These are phyloP conservation scores for Phytophthora syringae DNA, from an alignment of 352 stramenopile genomes.

Conservation along the genomic window DNA sequence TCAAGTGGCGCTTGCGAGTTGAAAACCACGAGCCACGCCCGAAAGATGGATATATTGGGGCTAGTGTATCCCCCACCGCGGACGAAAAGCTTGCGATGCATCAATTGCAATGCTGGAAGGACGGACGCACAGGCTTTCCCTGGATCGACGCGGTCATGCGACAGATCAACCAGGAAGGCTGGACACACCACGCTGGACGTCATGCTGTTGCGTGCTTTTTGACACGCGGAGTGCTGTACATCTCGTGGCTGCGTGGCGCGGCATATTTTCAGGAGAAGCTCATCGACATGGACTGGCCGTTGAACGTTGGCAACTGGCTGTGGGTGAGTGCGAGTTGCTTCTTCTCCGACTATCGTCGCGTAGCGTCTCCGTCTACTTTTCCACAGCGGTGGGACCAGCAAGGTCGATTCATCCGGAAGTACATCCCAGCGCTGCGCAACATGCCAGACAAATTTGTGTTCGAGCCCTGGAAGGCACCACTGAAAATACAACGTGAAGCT, in stretches of 20 bases:
- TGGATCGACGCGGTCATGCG: slow-evolving; percentile 98
- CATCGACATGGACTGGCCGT: slow-evolving; percentile 94
- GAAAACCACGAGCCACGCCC: slow-evolving; percentile 26
- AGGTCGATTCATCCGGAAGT: slow-evolving; percentile 92
- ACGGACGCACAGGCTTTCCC: slow-evolving; percentile 95
- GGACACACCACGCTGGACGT: slow-evolving; percentile 82
- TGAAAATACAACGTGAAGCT: slow-evolving; percentile 83
- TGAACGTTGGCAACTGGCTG: slow-evolving; percentile 99
- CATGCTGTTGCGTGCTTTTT: slow-evolving; percentile 97
- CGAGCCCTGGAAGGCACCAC: slow-evolving; percentile 96
- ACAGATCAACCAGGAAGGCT: slow-evolving; percentile 90
- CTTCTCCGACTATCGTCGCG: slow-evolving; percentile 96
- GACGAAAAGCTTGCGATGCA: slow-evolving; percentile 60
- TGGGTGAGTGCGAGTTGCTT: slow-evolving; percentile 95
- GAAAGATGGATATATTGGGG: slow-evolving; percentile 21
- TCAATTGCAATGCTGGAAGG: slow-evolving; percentile 88
- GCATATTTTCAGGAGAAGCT: slow-evolving; percentile 92
- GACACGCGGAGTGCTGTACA: slow-evolving; percentile 95
- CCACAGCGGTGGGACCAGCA: slow-evolving; percentile 94
- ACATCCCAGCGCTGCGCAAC: slow-evolving; percentile 89
- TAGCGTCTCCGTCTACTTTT: slow-evolving; percentile 93
- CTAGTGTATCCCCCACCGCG: slow-evolving; percentile 17
- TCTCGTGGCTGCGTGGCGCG: slow-evolving; percentile 93
- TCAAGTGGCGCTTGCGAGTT: slow-evolving; percentile 62
- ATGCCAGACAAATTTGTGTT: slow-evolving; percentile 97